Percentiles rank a stretch among this genome's conserved stretches.
phyloP scores from a whole-genome alignment of 768 basidiomycete genomes.

The Clitopilus passeckerianus region DNA sequence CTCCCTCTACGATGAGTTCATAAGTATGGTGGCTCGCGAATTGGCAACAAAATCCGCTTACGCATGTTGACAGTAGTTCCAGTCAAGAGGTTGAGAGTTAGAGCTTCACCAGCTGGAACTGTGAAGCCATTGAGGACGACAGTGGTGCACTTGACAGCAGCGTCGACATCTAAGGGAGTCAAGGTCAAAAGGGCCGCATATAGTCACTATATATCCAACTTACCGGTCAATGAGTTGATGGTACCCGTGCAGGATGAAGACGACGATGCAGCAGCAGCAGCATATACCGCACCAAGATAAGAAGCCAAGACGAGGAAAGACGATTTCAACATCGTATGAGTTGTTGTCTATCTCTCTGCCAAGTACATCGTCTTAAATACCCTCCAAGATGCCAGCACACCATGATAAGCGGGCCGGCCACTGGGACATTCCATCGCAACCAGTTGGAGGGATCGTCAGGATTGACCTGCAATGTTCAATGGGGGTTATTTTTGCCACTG shows the following conservation, averaged over 20 bases:
- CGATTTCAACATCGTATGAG: background rate
- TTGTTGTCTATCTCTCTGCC: background rate
- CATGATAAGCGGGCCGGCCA: background rate
- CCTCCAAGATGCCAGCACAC: background rate
- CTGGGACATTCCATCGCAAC: background rate
- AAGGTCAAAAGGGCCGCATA: background rate
- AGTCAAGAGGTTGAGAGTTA: slow-evolving; percentile 38
- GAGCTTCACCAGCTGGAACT: slow-evolving; percentile 47
- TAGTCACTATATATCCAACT: slow-evolving; percentile 7
- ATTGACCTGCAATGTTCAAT: background rate
- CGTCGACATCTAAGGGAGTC: slow-evolving; percentile 31
- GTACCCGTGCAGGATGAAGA: slow-evolving; percentile 38
- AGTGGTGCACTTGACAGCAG: slow-evolving; percentile 50
- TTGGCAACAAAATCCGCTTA: slow-evolving; percentile 22
- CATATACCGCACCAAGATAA: background rate
- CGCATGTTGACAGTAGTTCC: slow-evolving; percentile 58
- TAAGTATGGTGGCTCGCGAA: background rate
- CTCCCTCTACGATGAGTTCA: slow-evolving; percentile 36
- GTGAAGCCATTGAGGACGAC: slow-evolving; percentile 54
- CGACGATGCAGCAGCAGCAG: background rate
- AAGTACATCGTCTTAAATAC: background rate
- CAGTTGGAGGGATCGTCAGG: background rate
- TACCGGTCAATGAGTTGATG: slow-evolving; percentile 43
- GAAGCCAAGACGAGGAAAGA: background rate
- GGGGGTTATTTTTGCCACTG: background rate